Evolutionary conservation across 371 early-diverging fungal species (phyloP).

Genomic region (Mucor sp.): DNA sequence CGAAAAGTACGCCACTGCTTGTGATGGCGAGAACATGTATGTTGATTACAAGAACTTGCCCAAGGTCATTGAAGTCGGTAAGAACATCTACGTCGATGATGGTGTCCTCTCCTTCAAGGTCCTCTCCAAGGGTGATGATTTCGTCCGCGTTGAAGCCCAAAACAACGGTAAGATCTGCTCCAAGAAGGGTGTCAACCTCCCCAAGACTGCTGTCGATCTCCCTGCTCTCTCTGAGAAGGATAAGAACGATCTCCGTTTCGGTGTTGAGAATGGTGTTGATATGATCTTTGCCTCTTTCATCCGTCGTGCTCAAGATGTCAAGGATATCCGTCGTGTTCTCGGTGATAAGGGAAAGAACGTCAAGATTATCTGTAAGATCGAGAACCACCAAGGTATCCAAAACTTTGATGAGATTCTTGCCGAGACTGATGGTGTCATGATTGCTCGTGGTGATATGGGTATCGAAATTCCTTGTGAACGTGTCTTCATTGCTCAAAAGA

Average conservation of each 20-base stretch:
- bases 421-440: slow-evolving; percentile 98
- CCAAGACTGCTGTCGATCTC: slow-evolving; percentile 78
- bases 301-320: slow-evolving; percentile 85
- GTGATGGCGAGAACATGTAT: slow-evolving; percentile 75
- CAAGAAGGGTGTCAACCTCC: slow-evolving; percentile 88
- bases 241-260: slow-evolving; percentile 85
- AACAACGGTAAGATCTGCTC: slow-evolving; percentile 72
- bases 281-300: slow-evolving; percentile 97
- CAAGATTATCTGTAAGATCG: slow-evolving; percentile 94
- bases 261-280: slow-evolving; percentile 90
- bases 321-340: slow-evolving; percentile 78
- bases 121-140: slow-evolving; percentile 58
- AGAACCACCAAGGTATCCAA: slow-evolving; percentile 86
- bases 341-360: slow-evolving; percentile 78
- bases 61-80: slow-evolving; percentile 74
- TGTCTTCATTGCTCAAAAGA: slow-evolving; percentile 92
- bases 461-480: slow-evolving; percentile 93
- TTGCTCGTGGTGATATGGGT: slow-evolving; percentile 97
- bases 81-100: slow-evolving; percentile 83
- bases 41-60: slow-evolving; percentile 87
- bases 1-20: slow-evolving; percentile 57
- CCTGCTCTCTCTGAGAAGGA: slow-evolving; percentile 94
- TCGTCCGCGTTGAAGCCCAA: slow-evolving; percentile 68
- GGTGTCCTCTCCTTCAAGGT: slow-evolving; percentile 82
- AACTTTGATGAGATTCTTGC: slow-evolving; percentile 95